Evolutionary conservation across 371 early-diverging fungal species (phyloP).

Genomic region (Catenaria anguillulae): DNA sequence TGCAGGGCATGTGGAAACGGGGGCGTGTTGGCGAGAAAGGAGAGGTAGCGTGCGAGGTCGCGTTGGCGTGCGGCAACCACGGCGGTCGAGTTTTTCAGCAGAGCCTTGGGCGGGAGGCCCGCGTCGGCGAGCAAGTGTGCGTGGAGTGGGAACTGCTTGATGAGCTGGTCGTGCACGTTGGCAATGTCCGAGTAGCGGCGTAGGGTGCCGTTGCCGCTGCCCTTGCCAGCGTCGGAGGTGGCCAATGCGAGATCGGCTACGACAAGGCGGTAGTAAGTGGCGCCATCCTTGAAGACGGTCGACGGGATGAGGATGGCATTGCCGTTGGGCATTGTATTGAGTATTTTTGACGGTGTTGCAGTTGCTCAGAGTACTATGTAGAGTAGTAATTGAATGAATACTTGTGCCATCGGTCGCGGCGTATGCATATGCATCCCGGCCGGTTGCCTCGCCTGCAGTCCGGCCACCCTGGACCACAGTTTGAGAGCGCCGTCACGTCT

Average conservation of each 20-base stretch:
- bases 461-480: too few relatives aligned
- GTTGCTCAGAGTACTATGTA: too few relatives aligned
- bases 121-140: background rate
- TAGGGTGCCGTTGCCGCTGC: too few relatives aligned
- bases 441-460: too few relatives aligned
- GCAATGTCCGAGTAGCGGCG: background rate
- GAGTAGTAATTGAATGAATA: too few relatives aligned
- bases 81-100: background rate
- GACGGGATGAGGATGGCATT: background rate
- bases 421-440: too few relatives aligned
- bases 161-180: background rate
- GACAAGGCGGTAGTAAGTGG: background rate
- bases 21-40: background rate
- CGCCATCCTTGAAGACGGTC: background rate
- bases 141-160: background rate
- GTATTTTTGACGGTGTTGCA: too few relatives aligned
- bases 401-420: too few relatives aligned
- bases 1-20: background rate
- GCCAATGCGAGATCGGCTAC: background rate
- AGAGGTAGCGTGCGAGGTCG: background rate
- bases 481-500: too few relatives aligned
- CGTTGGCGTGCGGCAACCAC: background rate
- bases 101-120: background rate
- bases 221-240: too few relatives aligned
- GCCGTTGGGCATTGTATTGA: too few relatives aligned